Percentiles rank a stretch among this genome's conserved stretches.
These are phyloP conservation scores for Debaryomyces singareniensis DNA, from an alignment of 1,139 yeast species.

Conservation along the genomic window DNA sequence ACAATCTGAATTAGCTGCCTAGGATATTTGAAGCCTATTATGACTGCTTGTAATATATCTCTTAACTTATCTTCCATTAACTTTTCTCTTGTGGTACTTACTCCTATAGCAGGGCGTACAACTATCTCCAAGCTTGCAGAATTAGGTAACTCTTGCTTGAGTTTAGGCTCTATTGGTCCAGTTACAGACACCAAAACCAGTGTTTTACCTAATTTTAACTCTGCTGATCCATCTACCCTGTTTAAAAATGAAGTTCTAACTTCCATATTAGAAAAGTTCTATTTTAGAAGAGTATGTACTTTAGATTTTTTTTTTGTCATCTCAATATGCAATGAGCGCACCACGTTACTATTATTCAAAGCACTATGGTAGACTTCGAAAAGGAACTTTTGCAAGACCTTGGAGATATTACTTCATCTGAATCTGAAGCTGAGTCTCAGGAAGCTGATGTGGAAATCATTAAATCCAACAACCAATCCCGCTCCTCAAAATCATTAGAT, in stretches of 20 bases:
- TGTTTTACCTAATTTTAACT: conserved; percentile 42
- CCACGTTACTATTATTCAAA: neutral
- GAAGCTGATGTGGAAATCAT: too few relatives aligned
- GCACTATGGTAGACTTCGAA: neutral
- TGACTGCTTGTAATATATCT: conserved; percentile 52
- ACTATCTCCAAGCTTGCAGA: conserved; percentile 73
- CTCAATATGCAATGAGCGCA: too few relatives aligned
- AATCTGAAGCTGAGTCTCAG: neutral
- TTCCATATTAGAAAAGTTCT: conserved; percentile 3
- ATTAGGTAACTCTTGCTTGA: conserved; percentile 80
- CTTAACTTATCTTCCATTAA: conserved; percentile 66
- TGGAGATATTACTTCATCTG: neutral
- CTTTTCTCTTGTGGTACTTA: conserved; percentile 73
- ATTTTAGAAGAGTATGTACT: too few relatives aligned
- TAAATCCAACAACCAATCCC: too few relatives aligned
- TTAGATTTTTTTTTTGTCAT: too few relatives aligned
- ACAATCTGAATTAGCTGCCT: conserved; percentile 81
- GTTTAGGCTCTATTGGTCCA: conserved; percentile 86
- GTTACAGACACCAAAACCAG: conserved; percentile 70
- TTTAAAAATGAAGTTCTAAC: conserved; percentile 32
- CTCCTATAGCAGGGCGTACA: conserved; percentile 72
- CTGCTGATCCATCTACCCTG: conserved; percentile 79
- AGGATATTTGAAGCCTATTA: conserved; percentile 68
- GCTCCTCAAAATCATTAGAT: too few relatives aligned
- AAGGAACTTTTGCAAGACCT: neutral